Evolutionary conservation across 345 rosid species (phyloP).

Genomic region (Limnanthes douglasii): DNA sequence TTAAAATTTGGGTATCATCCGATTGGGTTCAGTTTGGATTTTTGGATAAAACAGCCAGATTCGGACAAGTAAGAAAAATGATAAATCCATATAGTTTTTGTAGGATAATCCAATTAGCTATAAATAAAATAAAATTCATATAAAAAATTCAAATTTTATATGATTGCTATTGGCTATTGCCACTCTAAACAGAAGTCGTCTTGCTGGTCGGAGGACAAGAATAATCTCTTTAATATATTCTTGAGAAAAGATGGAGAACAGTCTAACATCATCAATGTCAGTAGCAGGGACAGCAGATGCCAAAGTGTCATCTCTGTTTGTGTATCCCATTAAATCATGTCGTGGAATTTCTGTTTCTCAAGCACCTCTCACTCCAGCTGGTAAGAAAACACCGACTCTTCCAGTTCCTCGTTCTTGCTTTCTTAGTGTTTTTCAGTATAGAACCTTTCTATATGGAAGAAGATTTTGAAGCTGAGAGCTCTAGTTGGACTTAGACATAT

Average conservation of each 20-base stretch:
- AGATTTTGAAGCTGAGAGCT: no score
- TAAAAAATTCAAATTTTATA: not conserved
- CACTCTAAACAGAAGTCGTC: not conserved
- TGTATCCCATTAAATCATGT: constrained; percentile 77
- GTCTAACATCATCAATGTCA: not conserved
- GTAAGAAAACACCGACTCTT: constrained; percentile 12
- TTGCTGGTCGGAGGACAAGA: no score
- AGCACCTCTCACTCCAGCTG: constrained; percentile 57
- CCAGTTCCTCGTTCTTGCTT: not conserved
- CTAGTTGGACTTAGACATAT: no score
- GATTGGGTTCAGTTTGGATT: no score
- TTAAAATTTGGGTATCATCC: no score
- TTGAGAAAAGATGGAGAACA: constrained; percentile 9
- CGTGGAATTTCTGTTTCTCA: constrained; percentile 65
- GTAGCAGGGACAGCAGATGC: constrained; percentile 10
- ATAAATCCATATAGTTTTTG: no score
- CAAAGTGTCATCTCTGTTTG: constrained; percentile 35
- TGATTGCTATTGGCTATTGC: not conserved
- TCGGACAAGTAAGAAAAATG: no score
- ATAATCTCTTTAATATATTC: no score
- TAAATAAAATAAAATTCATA: not conserved
- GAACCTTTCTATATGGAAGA: no score
- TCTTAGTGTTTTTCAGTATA: not conserved
- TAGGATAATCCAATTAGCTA: not conserved
- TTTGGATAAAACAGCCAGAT: no score